Evolutionary conservation across 805 yeast genomes (phyloP).

Genomic region (Saccharomycopsis capsularis): DNA sequence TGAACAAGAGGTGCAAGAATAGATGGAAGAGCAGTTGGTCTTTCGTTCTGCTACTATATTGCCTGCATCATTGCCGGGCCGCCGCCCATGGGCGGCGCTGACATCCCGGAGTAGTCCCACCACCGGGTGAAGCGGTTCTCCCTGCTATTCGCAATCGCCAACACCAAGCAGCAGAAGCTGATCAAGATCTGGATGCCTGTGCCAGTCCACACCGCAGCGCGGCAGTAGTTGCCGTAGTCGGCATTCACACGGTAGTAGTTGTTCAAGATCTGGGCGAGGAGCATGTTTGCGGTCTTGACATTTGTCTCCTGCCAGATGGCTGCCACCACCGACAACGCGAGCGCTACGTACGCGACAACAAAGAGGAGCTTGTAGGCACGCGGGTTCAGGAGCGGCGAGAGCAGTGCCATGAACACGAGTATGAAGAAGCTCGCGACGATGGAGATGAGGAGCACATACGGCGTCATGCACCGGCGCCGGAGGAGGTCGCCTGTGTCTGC

Average conservation of each 20-base stretch:
- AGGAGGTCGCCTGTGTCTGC: constrained; percentile 15
- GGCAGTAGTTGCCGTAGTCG: constrained; percentile 11
- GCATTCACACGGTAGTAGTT: constrained; percentile 13
- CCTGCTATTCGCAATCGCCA: neutral
- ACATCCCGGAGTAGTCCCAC: neutral
- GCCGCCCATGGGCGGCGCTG: neutral
- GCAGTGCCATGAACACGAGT: constrained; percentile 12
- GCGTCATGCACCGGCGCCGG: constrained; percentile 19
- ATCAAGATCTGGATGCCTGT: constrained; percentile 19
- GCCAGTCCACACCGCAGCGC: constrained; percentile 21
- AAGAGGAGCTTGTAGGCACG: constrained; percentile 14
- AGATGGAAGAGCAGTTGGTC: too few species aligned
- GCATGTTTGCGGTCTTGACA: constrained; percentile 17
- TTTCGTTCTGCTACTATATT: too few species aligned
- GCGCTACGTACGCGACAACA: constrained; percentile 11
- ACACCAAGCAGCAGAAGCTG: constrained; percentile 9
- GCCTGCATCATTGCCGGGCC: neutral
- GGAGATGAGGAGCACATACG: constrained; percentile 19
- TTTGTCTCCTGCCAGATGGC: constrained; percentile 22
- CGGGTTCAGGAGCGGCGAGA: constrained; percentile 7
- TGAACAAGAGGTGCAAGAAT: too few species aligned
- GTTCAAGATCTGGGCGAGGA: constrained; percentile 13
- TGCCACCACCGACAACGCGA: constrained; percentile 18
- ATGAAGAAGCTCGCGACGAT: constrained; percentile 13
- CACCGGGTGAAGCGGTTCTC: neutral